Base-by-base conservation (phyloP, 2,329 filamentous ascomycete species). In the Gremmenia infestans region DNA sequence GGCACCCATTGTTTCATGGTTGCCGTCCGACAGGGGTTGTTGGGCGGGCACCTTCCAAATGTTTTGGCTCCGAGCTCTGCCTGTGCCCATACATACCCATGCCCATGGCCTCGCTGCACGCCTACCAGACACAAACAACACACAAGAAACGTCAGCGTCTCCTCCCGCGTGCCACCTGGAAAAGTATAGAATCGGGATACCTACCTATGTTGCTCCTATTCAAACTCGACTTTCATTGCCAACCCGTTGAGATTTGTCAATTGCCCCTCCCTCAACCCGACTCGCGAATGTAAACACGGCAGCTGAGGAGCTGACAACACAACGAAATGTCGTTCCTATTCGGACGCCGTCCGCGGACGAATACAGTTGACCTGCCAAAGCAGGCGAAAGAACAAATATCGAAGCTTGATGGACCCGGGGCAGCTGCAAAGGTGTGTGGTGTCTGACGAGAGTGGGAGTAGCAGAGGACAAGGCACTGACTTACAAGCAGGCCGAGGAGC, bases 401-500 rank as follows among this genome's bases (percentile, higher is more conserved):
- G 54, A 83, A 79, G 68, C 72, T 89, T 56, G 81, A 84, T 67
- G 81, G 86, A 58, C 76, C 78, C 61, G 75, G 78, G 32, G 72
- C 71, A 48, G 75, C 77, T 60, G 73, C 77, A 56, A 86, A 85
- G 76, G 83, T 85, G 64, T 48, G 68, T 55, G 51, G 48, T 25
- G 36, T 37, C 53, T 37, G 25, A 47, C 50, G 48, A 40, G 22
- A 45, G 48, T 53, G 46, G 35, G 25, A 35, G 22, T 42, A 40
- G 17, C 19, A 36, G 25, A 46, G 43, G 52, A 39, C 47, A 50
- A 48, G 52, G 50, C 54, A 60, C 63, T 66, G 56, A 68, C 57
- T 35, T 42, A 39, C 22, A 51, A 47, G 50, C 56, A 96, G 91
- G 81, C 86, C 60, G 93, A 97, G 70, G 92, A 97, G 69, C 80